A percentile compares a stretch with the other conserved stretches of the same genome.
Evolutionary conservation across 768 basidiomycete species (phyloP).

Genomic region (Coprinellus aureogranulatus): DNA sequence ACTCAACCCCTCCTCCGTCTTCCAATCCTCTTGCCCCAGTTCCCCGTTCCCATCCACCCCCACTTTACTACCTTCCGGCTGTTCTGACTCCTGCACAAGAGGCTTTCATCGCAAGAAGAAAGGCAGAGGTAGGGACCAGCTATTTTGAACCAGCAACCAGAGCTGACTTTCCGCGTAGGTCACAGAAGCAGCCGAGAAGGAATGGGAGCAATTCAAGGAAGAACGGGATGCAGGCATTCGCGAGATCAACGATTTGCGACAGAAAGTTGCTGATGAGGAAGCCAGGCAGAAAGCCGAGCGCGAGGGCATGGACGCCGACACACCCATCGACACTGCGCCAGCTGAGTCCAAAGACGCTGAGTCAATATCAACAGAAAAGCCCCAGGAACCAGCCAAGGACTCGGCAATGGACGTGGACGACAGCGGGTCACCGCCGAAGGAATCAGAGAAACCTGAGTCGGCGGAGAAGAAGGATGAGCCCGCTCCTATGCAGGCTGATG

Average conservation of each 20-base stretch:
- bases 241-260: constrained; percentile 61
- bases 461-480: constrained; percentile 55
- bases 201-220: constrained; percentile 62
- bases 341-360: constrained; percentile 7
- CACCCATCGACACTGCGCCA: constrained; percentile 16
- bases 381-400: not conserved
- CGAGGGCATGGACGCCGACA: constrained; percentile 39
- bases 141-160: constrained; percentile 4
- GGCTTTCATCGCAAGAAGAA: constrained; percentile 59
- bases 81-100: constrained; percentile 69
- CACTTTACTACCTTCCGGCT: constrained; percentile 74
- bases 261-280: constrained; percentile 67
- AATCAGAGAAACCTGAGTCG: constrained; percentile 31
- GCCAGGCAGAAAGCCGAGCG: constrained; percentile 43
- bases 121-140: constrained; percentile 50
- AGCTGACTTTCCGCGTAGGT: constrained; percentile 40
- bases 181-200: constrained; percentile 58
- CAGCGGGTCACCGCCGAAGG: constrained; percentile 22
- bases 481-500: constrained; percentile 59
- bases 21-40: constrained; percentile 43
- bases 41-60: constrained; percentile 68
- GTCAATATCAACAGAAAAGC: not conserved
- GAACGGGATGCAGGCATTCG: constrained; percentile 59
- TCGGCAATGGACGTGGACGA: constrained; percentile 39
- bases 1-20: constrained; percentile 30